A percentile compares a stretch with the other conserved stretches of the same genome.
phyloP scores from a whole-genome alignment of 306 rosid species.

The Luffa aegyptiaca region DNA sequence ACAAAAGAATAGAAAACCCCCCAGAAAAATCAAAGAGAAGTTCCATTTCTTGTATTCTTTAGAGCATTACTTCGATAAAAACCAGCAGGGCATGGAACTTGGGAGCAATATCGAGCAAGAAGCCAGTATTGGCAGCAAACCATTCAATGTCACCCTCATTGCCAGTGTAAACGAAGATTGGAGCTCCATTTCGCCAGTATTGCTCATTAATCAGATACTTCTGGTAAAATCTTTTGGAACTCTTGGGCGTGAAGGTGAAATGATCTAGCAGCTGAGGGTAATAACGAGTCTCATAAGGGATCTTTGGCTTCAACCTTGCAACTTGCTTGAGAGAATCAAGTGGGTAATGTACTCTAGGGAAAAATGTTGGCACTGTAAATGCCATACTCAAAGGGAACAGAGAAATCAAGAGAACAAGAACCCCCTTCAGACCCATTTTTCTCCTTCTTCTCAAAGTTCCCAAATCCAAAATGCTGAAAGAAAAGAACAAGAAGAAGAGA shows the following conservation, averaged over 20 bases:
- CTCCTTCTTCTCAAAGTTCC: not conserved
- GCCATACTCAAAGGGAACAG: not conserved
- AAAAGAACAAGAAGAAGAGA: not conserved
- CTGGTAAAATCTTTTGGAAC: slow-evolving; percentile 40
- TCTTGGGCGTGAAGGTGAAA: slow-evolving; percentile 48
- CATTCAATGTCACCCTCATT: slow-evolving; percentile 85
- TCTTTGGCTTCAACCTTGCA: not conserved
- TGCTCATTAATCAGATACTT: slow-evolving; percentile 70
- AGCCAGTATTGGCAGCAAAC: slow-evolving; percentile 80
- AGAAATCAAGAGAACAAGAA: not conserved
- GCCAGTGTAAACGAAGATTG: slow-evolving; percentile 83
- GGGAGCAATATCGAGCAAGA: slow-evolving; percentile 82
- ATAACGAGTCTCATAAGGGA: slow-evolving; percentile 47
- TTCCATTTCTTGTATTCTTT: not conserved
- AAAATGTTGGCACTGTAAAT: not conserved
- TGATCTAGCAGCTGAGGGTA: slow-evolving; percentile 72
- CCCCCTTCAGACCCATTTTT: not conserved
- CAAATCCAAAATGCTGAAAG: not conserved
- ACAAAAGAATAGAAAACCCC: not conserved
- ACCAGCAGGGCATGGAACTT: slow-evolving; percentile 9
- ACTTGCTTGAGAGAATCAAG: not conserved
- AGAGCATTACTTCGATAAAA: slow-evolving; percentile 4
- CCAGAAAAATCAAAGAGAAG: slow-evolving; percentile 12
- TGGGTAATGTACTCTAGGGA: not conserved
- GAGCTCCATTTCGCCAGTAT: slow-evolving; percentile 57